phyloP scores from a whole-genome alignment of 306 rosid genomes.

The Cucumis hystrix region DNA sequence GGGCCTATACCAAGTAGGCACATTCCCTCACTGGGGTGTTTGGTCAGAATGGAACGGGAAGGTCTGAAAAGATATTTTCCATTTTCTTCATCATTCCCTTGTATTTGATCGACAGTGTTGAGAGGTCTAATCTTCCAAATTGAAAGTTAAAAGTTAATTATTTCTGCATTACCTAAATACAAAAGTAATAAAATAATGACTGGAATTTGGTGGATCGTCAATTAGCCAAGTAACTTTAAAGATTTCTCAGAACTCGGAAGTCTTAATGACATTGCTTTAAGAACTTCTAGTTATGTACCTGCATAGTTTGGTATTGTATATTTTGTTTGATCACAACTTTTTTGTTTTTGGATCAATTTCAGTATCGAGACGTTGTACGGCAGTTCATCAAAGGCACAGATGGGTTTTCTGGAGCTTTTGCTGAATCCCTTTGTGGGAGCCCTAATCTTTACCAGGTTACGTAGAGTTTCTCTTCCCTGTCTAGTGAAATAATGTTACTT shows the following conservation, averaged over 20 bases:
- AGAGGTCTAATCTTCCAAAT: background rate
- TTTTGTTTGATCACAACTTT: background rate
- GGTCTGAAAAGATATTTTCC: constrained; percentile 37
- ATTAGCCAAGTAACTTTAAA: background rate
- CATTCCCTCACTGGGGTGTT: constrained; percentile 90
- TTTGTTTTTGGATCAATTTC: constrained; percentile 23
- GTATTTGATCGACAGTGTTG: background rate
- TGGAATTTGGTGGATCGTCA: background rate
- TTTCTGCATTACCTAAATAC: background rate
- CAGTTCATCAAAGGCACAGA: constrained; percentile 88
- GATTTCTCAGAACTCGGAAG: background rate
- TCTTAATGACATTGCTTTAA: background rate
- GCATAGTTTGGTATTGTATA: background rate
- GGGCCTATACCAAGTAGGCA: constrained; percentile 93
- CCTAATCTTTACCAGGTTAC: constrained; percentile 87
- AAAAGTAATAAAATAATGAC: background rate
- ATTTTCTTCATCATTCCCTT: constrained; percentile 6
- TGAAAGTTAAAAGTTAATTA: background rate
- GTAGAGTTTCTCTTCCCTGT: background rate
- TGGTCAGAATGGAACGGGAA: constrained; percentile 99
- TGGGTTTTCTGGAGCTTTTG: constrained; percentile 91
- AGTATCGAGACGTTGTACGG: constrained; percentile 85
- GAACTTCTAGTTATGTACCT: background rate
- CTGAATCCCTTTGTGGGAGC: constrained; percentile 91
- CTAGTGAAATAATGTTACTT: background rate